A percentile compares a stretch with the other conserved stretches of the same genome.
Conservation (phyloP, 192 early-diverging fungal species). For the Backusella circina region DNA sequence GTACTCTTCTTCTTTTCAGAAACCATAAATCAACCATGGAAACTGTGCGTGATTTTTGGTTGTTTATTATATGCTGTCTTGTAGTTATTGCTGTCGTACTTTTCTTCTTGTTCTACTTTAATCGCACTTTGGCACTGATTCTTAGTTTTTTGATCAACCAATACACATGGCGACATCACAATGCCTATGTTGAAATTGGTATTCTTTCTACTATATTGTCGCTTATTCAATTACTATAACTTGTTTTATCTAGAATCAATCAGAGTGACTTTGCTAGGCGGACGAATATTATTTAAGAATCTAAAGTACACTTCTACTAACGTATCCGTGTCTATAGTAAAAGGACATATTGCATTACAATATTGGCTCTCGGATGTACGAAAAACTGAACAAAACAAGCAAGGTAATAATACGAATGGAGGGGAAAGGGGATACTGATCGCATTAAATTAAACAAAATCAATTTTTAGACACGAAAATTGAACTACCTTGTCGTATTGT, state of each 20-base stretch:
- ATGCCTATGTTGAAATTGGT: conserved; percentile 72
- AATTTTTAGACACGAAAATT: conserved; percentile 1
- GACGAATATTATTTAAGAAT: conserved; percentile 75
- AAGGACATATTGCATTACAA: conserved; percentile 68
- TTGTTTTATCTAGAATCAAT: conserved; percentile 54
- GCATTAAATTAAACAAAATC: not conserved
- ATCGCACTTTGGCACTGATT: conserved; percentile 56
- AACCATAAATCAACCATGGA: conserved; percentile 2
- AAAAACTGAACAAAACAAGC: conserved; percentile 15
- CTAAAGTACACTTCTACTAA: conserved; percentile 70
- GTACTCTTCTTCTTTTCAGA: not conserved
- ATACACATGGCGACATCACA: conserved; percentile 65
- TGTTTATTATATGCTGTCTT: conserved; percentile 65
- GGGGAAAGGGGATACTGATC: not conserved
- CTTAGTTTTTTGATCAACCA: conserved; percentile 57
- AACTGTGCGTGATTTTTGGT: conserved; percentile 43
- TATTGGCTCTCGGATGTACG: conserved; percentile 70
- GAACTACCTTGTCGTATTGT: conserved; percentile 54
- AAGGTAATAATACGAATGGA: conserved; percentile 10
- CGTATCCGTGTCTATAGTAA: conserved; percentile 62
- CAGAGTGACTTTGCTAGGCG: conserved; percentile 64
- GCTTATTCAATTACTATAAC: not conserved
- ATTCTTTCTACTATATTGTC: not conserved
- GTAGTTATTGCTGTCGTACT: conserved; percentile 62
- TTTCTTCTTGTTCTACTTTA: conserved; percentile 75